phyloP scores from a whole-genome alignment of 139 green algal genomes.

The Tetradesmus obliquus region DNA sequence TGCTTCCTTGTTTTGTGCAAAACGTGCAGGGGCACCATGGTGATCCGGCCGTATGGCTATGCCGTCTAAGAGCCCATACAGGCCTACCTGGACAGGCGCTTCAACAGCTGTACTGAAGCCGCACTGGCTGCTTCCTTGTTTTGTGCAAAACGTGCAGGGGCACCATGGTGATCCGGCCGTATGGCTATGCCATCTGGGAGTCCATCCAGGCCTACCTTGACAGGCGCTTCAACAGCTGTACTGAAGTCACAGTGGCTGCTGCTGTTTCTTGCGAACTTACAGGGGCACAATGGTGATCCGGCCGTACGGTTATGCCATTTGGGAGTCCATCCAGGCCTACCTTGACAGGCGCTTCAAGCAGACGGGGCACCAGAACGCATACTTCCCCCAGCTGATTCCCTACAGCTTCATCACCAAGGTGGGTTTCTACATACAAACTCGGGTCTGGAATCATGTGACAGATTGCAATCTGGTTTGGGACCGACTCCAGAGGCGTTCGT shows the following conservation, averaged over 20 bases:
- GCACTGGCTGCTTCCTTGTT: neutral
- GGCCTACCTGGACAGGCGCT: conserved; percentile 75
- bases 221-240: conserved; percentile 88
- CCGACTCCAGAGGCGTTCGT: too few relatives aligned
- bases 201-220: conserved; percentile 86
- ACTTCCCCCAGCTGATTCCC: conserved; percentile 99
- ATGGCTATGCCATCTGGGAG: conserved; percentile 91
- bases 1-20: neutral
- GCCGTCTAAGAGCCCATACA: conserved; percentile 85
- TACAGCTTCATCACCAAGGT: conserved; percentile 96
- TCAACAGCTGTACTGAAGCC: too few relatives aligned
- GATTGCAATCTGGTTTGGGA: neutral
- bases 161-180: conserved; percentile 99
- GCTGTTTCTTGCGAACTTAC: neutral
- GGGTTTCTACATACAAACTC: too few relatives aligned
- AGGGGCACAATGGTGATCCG: conserved; percentile 99
- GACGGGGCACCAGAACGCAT: conserved; percentile 92
- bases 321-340: conserved; percentile 80
- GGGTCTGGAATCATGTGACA: neutral
- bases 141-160: conserved; percentile 59
- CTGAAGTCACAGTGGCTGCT: neutral
- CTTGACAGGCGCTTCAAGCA: conserved; percentile 93
- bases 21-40: conserved; percentile 91
- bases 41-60: conserved; percentile 97
- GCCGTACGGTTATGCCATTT: conserved; percentile 93